Conservation (phyloP, 1,284 basidiomycete species). For the Schizophyllum amplum region DNA sequence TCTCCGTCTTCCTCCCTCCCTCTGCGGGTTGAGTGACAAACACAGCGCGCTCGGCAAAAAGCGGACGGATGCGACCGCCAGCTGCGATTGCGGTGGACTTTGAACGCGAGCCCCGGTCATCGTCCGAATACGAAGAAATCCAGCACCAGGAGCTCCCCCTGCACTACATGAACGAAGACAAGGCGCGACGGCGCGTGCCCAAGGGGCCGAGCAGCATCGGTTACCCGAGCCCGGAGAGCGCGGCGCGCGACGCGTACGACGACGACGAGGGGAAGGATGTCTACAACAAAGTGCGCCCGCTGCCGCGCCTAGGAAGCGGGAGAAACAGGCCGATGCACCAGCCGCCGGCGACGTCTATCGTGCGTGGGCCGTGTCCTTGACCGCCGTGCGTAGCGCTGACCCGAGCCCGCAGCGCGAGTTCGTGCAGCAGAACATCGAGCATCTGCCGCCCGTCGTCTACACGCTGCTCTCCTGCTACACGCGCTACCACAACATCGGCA, state of each 20-base stretch:
- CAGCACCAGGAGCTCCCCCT: background rate
- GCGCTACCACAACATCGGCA: slow-evolving; percentile 91
- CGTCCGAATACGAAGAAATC: background rate
- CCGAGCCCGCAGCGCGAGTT: slow-evolving; percentile 54
- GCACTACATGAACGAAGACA: background rate
- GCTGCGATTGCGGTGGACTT: background rate
- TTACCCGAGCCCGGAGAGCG: background rate
- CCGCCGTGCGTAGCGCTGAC: slow-evolving; percentile 1
- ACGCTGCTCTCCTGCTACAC: slow-evolving; percentile 92
- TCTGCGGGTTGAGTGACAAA: background rate
- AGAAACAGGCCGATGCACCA: slow-evolving; percentile 19
- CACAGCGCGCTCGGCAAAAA: background rate
- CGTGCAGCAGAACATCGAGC: slow-evolving; percentile 75
- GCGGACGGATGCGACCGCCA: background rate
- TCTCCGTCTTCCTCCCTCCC: too few species aligned
- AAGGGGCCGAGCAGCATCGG: background rate
- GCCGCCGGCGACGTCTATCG: slow-evolving; percentile 2
- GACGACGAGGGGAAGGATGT: slow-evolving; percentile 73
- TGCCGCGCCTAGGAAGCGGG: slow-evolving; percentile 42
- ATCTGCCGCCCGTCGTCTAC: slow-evolving; percentile 80
- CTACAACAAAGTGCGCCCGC: slow-evolving; percentile 49
- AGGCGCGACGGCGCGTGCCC: background rate
- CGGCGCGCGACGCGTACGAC: slow-evolving; percentile 23
- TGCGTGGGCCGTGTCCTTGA: slow-evolving; percentile 1
- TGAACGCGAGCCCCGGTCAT: background rate